Evolutionary conservation across 164 flowering plant genomes (phyloP).

Genomic region (Pachysandra terminalis): DNA sequence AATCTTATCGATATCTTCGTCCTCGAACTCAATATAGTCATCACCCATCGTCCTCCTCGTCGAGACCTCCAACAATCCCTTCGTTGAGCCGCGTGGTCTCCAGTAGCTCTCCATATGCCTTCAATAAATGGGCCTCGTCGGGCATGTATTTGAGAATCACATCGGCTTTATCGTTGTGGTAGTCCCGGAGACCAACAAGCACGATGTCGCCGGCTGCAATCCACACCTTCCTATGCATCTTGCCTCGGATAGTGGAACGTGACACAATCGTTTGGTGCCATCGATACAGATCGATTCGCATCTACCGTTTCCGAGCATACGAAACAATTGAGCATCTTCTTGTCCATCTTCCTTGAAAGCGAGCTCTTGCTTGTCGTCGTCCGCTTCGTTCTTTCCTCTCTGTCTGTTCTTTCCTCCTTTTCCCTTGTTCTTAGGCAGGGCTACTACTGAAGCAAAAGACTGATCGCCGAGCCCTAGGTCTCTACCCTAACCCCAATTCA

Average conservation of each 20-base stretch:
- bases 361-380: too few relatives aligned
- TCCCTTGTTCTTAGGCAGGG: constrained; percentile 34
- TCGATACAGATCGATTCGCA: not conserved
- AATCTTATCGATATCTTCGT: constrained; percentile 7
- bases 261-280: not conserved
- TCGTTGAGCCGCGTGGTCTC: constrained; percentile 1
- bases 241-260: not conserved
- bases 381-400: constrained; percentile 34
- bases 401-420: constrained; percentile 33
- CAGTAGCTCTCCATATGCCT: constrained; percentile 7
- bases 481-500: constrained; percentile 22
- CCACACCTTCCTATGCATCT: too few relatives aligned
- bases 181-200: constrained; percentile 2
- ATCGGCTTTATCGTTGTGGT: constrained; percentile 10
- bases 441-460: not conserved
- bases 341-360: constrained; percentile 33
- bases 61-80: not conserved
- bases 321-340: constrained; percentile 28
- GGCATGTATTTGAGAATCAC: constrained; percentile 5
- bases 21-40: constrained; percentile 5
- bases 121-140: constrained; percentile 5
- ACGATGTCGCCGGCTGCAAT: not conserved
- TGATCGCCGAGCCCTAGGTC: not conserved
- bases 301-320: constrained; percentile 20
- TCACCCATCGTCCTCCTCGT: not conserved